These are phyloP conservation scores for Glycine soja DNA, from an alignment of 306 rosid species.

Conservation along the genomic window DNA sequence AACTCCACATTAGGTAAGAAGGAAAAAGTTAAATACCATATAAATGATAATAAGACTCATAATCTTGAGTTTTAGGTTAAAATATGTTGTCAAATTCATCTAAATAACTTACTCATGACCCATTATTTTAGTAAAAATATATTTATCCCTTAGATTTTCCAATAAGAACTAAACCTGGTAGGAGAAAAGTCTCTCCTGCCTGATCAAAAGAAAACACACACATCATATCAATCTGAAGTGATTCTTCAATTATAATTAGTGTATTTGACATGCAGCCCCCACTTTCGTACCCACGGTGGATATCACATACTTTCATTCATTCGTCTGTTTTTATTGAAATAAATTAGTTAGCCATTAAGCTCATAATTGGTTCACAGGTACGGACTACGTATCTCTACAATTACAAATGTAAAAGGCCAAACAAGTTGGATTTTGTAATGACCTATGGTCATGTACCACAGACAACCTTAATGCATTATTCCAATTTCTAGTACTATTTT, in stretches of 20 bases:
- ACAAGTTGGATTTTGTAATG: constrained; percentile 41
- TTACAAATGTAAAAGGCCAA: constrained; percentile 19
- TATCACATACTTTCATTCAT: constrained; percentile 38
- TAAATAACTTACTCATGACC: too few relatives aligned
- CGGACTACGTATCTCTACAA: constrained; percentile 19
- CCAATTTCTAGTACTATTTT: constrained; percentile 15
- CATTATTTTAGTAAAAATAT: too few relatives aligned
- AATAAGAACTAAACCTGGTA: too few relatives aligned
- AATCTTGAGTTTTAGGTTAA: too few relatives aligned
- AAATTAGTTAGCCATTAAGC: constrained; percentile 21
- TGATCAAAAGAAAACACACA: constrained; percentile 11
- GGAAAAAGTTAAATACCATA: too few relatives aligned
- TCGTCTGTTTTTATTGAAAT: constrained; percentile 6
- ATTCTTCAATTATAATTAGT: constrained; percentile 35
- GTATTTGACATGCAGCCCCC: constrained; percentile 39
- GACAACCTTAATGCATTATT: constrained; percentile 42
- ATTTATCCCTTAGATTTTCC: too few relatives aligned
- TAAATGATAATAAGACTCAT: too few relatives aligned
- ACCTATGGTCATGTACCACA: constrained; percentile 36
- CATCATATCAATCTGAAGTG: constrained; percentile 21
- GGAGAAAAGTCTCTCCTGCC: constrained; percentile 30
- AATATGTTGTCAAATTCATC: too few relatives aligned
- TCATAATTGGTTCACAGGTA: constrained; percentile 9
- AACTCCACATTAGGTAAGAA: too few relatives aligned
- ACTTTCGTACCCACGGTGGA: constrained; percentile 17